A percentile compares a stretch with the other conserved stretches of the same genome.
Evolutionary conservation across 192 early-diverging fungal species (phyloP).

Genomic region (Coemansia sp.): DNA sequence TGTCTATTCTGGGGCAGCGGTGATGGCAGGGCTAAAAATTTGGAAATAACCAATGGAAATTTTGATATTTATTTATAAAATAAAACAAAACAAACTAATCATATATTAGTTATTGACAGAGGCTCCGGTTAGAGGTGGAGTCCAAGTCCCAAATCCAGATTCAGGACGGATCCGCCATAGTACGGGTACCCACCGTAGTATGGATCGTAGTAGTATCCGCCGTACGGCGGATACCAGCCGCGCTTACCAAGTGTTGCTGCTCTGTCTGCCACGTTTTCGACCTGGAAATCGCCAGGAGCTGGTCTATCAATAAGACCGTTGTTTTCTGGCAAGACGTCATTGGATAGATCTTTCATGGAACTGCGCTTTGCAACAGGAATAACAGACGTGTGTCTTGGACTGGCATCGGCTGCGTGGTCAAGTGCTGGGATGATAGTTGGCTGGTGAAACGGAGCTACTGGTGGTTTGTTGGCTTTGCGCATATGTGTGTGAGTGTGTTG

Average conservation of each 20-base stretch:
- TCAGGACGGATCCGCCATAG: not conserved
- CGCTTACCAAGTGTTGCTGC: not conserved
- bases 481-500: not conserved
- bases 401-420: not conserved
- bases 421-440: not conserved
- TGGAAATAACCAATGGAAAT: constrained; percentile 23
- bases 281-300: not conserved
- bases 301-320: not conserved
- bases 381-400: not conserved
- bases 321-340: not conserved
- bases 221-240: not conserved
- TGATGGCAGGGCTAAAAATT: constrained; percentile 41
- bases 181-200: not conserved
- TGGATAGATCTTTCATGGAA: not conserved
- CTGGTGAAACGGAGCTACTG: not conserved
- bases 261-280: not conserved
- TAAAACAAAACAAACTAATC: not conserved
- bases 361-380: not conserved
- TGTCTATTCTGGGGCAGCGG: constrained; percentile 42
- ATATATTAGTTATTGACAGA: too few species aligned
- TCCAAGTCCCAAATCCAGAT: constrained; percentile 4
- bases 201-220: not conserved
- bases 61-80: too few species aligned
- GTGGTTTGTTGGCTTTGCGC: not conserved
- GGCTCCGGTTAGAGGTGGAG: not conserved